Evolutionary conservation across 2,329 filamentous ascomycete genomes (phyloP).

Genomic region (Tolypocladium inflatum): DNA sequence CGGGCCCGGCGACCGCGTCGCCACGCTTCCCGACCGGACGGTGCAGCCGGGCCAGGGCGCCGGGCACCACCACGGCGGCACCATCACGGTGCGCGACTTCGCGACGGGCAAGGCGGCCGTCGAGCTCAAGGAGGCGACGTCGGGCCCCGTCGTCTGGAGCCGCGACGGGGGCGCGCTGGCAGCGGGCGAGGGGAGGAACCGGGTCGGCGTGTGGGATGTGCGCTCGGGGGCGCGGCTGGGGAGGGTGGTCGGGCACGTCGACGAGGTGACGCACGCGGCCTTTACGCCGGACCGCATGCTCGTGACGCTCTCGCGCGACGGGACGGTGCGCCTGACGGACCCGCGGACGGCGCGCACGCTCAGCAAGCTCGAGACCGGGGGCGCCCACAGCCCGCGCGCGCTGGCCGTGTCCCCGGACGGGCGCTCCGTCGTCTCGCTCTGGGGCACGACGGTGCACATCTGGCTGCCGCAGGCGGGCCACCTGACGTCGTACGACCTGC

Average conservation of each 20-base stretch:
- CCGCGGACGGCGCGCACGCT: constrained; percentile 21
- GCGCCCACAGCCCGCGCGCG: constrained; percentile 18
- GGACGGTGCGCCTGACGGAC: constrained; percentile 26
- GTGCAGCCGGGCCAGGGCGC: constrained; percentile 17
- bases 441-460: constrained; percentile 26
- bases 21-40: constrained; percentile 21
- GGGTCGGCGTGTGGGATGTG: constrained; percentile 23
- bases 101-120: constrained; percentile 17
- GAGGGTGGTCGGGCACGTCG: constrained; percentile 24
- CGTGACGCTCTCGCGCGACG: constrained; percentile 26
- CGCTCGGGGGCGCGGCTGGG: constrained; percentile 17
- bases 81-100: constrained; percentile 20
- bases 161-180: constrained; percentile 19
- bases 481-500: constrained; percentile 25
- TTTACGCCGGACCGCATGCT: constrained; percentile 22
- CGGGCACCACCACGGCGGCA: constrained; percentile 19
- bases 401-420: constrained; percentile 24
- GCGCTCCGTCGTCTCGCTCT: constrained; percentile 24
- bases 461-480: constrained; percentile 24
- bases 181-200: constrained; percentile 16
- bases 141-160: constrained; percentile 22
- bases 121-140: constrained; percentile 20
- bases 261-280: constrained; percentile 25
- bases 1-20: constrained; percentile 11
- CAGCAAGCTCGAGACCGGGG: constrained; percentile 24